Evolutionary conservation across 129 eudicot genomes (phyloP).

Genomic region (Calendula officinalis): DNA sequence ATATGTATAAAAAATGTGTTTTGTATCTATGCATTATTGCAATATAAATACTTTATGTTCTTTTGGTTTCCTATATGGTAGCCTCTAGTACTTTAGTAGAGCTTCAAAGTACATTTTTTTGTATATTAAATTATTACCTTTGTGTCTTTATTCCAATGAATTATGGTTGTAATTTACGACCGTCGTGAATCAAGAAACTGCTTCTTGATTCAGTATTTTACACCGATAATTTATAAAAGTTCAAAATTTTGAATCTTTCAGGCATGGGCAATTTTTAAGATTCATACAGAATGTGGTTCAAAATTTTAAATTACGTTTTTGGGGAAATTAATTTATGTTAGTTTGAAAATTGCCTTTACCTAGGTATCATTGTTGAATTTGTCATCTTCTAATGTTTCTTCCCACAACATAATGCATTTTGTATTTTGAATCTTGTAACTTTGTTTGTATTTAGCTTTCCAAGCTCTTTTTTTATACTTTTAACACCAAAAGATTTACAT

Average conservation of each 20-base stretch:
- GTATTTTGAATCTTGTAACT: slow-evolving; percentile 7
- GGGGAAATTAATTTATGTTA: slow-evolving; percentile 9
- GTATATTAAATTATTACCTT: slow-evolving; percentile 5
- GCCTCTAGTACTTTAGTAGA: slow-evolving; percentile 24
- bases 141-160: slow-evolving; percentile 4
- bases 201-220: not conserved
- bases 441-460: slow-evolving; percentile 6
- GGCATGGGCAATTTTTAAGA: not conserved
- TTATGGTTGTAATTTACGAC: not conserved
- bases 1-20: not conserved
- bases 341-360: slow-evolving; percentile 32
- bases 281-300: not conserved
- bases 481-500: not conserved
- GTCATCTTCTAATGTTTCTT: slow-evolving; percentile 18
- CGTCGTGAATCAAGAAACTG: too few relatives aligned
- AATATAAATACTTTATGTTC: slow-evolving; percentile 18
- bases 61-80: slow-evolving; percentile 33
- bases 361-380: slow-evolving; percentile 34
- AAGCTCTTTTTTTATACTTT: not conserved
- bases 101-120: slow-evolving; percentile 15
- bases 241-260: slow-evolving; percentile 1
- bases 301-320: slow-evolving; percentile 11
- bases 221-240: not conserved
- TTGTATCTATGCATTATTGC: slow-evolving; percentile 30
- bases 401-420: slow-evolving; percentile 23